Percentiles rank a stretch among this genome's conserved stretches.
phyloP scores from a whole-genome alignment of 1,284 basidiomycete species.

The Rhodotorula sp. region DNA sequence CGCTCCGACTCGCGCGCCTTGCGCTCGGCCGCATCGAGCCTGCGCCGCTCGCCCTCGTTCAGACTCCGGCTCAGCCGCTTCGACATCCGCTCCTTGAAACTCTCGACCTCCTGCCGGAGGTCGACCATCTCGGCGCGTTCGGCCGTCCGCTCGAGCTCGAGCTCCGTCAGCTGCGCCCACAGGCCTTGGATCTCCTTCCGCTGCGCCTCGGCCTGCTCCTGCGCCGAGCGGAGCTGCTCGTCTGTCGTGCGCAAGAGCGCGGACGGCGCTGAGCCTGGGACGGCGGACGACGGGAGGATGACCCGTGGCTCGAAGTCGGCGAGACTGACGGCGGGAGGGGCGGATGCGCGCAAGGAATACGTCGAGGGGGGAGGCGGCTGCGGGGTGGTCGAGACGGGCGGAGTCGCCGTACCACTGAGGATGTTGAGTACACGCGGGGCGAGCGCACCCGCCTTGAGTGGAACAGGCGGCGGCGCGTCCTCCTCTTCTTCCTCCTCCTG shows the following conservation, averaged over 20 bases:
- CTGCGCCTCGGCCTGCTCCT: constrained; percentile 10
- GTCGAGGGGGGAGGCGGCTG: background rate
- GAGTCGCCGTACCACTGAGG: background rate
- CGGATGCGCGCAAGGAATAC: background rate
- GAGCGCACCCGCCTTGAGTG: background rate
- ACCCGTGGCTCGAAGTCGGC: constrained; percentile 15
- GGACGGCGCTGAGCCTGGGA: background rate
- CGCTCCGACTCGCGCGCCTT: constrained; percentile 1
- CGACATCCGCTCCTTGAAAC: constrained; percentile 17
- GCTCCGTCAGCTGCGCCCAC: constrained; percentile 27
- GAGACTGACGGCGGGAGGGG: constrained; percentile 1
- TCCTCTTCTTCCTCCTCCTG: background rate
- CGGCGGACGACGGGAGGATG: background rate
- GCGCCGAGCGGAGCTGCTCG: constrained; percentile 22
- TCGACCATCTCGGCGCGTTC: constrained; percentile 28
- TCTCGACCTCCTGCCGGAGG: constrained; percentile 23
- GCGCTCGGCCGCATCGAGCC: background rate
- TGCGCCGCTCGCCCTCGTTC: background rate
- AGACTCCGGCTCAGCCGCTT: background rate
- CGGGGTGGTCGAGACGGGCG: background rate
- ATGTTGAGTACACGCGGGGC: background rate
- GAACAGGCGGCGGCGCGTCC: background rate
- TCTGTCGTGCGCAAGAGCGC: constrained; percentile 12
- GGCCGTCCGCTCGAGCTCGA: constrained; percentile 27
- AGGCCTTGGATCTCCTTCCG: constrained; percentile 31